A percentile compares a stretch with the other conserved stretches of the same genome.
phyloP scores from a whole-genome alignment of 2,329 filamentous ascomycete genomes.

The Sarocladium kiliense region DNA sequence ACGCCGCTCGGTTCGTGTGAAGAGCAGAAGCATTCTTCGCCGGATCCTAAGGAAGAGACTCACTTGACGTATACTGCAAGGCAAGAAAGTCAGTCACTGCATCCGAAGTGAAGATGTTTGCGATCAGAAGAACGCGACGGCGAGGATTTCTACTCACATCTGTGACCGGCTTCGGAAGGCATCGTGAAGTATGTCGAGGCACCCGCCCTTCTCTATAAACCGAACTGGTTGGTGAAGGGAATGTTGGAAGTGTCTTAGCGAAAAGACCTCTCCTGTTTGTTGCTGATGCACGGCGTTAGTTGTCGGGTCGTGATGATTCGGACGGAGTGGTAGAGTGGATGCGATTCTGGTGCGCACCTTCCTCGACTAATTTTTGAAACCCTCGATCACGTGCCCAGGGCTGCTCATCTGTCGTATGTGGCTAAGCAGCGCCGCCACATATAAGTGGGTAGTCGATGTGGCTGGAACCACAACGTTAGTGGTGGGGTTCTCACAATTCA shows the following conservation, averaged over 20 bases:
- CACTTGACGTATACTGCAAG: conserved; percentile 79
- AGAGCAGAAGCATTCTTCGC: neutral
- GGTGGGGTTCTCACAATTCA: neutral
- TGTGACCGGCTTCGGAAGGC: conserved; percentile 83
- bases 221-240: conserved; percentile 33
- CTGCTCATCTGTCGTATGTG: neutral
- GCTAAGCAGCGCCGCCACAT: no score
- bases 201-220: conserved; percentile 43
- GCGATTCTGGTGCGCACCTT: conserved; percentile 26
- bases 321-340: conserved; percentile 27
- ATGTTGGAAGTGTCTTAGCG: conserved; percentile 36
- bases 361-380: conserved; percentile 12
- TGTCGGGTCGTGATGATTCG: conserved; percentile 28
- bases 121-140: neutral
- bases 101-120: neutral
- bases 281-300: conserved; percentile 38
- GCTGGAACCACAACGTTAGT: neutral
- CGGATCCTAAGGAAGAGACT: conserved; percentile 40
- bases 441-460: neutral
- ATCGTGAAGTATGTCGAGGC: conserved; percentile 60
- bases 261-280: conserved; percentile 39
- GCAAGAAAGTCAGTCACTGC: conserved; percentile 16
- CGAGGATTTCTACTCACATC: conserved; percentile 61
- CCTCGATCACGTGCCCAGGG: conserved; percentile 28
- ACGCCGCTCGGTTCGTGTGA: neutral